A percentile compares a stretch with the other conserved stretches of the same genome.
Conservation (phyloP, 2,329 filamentous ascomycete genomes). For the Ophiosphaerella herpotricha region DNA sequence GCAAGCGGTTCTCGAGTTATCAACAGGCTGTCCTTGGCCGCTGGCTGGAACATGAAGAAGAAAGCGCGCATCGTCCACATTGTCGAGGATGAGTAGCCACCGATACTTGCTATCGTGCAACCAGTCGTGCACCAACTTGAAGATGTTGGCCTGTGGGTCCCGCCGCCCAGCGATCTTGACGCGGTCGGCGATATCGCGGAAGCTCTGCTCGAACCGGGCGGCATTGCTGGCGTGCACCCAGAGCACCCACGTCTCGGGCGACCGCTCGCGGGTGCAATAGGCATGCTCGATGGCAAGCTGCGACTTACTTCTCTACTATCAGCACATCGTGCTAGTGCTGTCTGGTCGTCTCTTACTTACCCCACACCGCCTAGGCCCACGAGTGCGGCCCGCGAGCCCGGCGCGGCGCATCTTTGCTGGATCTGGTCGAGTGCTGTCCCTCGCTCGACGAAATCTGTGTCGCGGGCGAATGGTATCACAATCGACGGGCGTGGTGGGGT, state of each 20-base stretch:
- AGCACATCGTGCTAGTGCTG: not conserved
- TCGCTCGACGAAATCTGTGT: too few species aligned
- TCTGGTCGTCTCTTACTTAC: slow-evolving; percentile 1
- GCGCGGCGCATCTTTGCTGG: too few species aligned
- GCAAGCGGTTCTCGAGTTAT: too few species aligned
- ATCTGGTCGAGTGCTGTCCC: too few species aligned
- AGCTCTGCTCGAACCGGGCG: slow-evolving; percentile 17
- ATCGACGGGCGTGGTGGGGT: too few species aligned
- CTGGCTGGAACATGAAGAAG: not conserved
- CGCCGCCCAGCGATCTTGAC: slow-evolving; percentile 15
- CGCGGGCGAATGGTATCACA: too few species aligned
- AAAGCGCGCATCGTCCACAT: not conserved
- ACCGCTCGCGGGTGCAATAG: slow-evolving; percentile 11
- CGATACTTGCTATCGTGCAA: slow-evolving; percentile 1
- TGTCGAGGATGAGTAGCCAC: slow-evolving; percentile 3
- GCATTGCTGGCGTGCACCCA: slow-evolving; percentile 12
- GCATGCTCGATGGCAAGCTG: slow-evolving; percentile 9
- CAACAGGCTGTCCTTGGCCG: not conserved
- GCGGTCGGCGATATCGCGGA: slow-evolving; percentile 17
- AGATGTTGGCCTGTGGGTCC: slow-evolving; percentile 1
- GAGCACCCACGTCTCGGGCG: slow-evolving; percentile 20
- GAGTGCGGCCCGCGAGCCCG: slow-evolving; percentile 13
- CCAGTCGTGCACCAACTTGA: too few species aligned
- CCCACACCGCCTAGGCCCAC: slow-evolving; percentile 34
- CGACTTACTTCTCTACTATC: slow-evolving; percentile 14